These are phyloP conservation scores for Aphanomyces stellatus DNA, from an alignment of 352 stramenopile species.

Conservation along the genomic window DNA sequence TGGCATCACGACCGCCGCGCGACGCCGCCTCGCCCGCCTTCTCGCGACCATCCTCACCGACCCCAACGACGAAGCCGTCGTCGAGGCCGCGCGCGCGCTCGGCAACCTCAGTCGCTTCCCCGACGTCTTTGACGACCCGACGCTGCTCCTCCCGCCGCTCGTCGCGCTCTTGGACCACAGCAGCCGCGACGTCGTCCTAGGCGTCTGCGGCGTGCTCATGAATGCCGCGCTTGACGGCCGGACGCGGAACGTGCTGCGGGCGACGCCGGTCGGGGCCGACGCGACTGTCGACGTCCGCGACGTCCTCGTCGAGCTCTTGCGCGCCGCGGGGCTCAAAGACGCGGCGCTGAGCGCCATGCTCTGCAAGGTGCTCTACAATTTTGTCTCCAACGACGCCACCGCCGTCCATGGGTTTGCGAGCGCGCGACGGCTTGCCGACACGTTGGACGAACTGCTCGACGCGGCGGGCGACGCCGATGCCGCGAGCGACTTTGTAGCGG, in stretches of 20 bases:
- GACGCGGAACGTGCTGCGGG: conserved; percentile 30
- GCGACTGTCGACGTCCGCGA: conserved; percentile 31
- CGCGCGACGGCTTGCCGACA: conserved; percentile 1
- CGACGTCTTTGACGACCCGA: conserved; percentile 52
- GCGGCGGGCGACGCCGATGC: neutral
- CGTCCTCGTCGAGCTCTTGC: conserved; percentile 41
- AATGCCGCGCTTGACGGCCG: conserved; percentile 56
- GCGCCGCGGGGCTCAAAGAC: conserved; percentile 50
- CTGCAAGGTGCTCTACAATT: conserved; percentile 77
- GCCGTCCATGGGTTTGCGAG: neutral
- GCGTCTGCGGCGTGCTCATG: conserved; percentile 73
- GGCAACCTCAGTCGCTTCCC: conserved; percentile 77
- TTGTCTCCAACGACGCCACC: conserved; percentile 29
- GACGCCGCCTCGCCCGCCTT: conserved; percentile 13
- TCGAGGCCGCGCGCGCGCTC: conserved; percentile 74
- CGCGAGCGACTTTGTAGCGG: conserved; percentile 3
- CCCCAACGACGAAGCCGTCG: conserved; percentile 71
- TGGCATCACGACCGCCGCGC: conserved; percentile 14
- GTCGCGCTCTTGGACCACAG: conserved; percentile 71
- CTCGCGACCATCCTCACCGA: conserved; percentile 48
- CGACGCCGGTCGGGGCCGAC: conserved; percentile 23
- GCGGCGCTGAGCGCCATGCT: conserved; percentile 65
- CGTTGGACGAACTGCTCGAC: conserved; percentile 12
- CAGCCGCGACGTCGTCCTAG: conserved; percentile 72
- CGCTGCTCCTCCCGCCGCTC: conserved; percentile 34